Percentiles rank a stretch among this genome's conserved stretches.
phyloP scores from a whole-genome alignment of 139 green algal species.

The Deuterostichococcus epilithicus region DNA sequence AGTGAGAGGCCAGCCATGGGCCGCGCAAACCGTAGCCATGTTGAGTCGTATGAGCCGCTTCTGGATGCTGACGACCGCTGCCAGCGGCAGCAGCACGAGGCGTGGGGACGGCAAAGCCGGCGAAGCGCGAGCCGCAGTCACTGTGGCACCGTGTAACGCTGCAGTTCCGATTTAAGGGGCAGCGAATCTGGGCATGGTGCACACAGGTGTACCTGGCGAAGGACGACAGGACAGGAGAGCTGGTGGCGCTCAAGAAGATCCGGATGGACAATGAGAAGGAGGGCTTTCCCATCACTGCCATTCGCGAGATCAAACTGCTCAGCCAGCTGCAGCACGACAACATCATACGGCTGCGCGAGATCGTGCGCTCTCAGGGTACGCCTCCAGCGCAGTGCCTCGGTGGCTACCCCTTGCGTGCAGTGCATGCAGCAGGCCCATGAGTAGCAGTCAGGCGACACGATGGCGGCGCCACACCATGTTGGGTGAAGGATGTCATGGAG shows the following conservation, averaged over 20 bases:
- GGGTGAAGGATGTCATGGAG: too few species aligned
- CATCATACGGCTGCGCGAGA: slow-evolving; percentile 94
- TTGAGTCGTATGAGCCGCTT: not conserved
- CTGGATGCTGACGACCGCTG: too few species aligned
- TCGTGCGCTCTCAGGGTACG: slow-evolving; percentile 80
- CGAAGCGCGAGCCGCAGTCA: not conserved
- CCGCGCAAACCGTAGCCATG: not conserved
- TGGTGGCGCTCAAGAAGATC: slow-evolving; percentile 96
- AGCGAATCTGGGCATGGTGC: not conserved
- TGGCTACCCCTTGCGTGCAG: too few species aligned
- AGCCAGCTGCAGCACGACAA: slow-evolving; percentile 84
- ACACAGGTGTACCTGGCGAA: slow-evolving; percentile 35
- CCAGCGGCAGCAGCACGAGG: too few species aligned
- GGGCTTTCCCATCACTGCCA: slow-evolving; percentile 98
- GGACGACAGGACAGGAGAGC: slow-evolving; percentile 39
- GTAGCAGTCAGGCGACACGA: too few species aligned
- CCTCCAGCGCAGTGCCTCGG: too few species aligned
- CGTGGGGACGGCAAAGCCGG: too few species aligned
- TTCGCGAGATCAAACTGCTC: slow-evolving; percentile 98
- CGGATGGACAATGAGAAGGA: slow-evolving; percentile 99
- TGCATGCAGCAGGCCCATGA: too few species aligned
- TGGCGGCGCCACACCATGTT: too few species aligned
- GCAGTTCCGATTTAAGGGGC: not conserved
- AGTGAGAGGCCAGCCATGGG: not conserved
- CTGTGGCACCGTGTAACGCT: too few species aligned